Percentiles rank a stretch among this genome's conserved stretches.
phyloP scores from a whole-genome alignment of 352 stramenopile genomes.

The Globisporangium middletonii region DNA sequence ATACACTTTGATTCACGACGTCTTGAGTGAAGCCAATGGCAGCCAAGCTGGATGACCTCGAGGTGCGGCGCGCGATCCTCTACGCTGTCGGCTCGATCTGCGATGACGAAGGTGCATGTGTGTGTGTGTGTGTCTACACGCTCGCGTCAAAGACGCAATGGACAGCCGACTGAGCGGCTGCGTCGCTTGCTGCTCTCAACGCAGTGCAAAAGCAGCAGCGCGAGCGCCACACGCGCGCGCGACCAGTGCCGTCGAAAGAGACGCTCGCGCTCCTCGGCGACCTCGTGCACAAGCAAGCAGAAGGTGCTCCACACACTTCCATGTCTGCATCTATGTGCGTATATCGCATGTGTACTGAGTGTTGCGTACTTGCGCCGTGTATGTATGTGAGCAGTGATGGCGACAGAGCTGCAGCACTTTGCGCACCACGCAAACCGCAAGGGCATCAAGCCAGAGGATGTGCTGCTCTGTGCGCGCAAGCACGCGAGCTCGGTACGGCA shows the following conservation, averaged over 20 bases:
- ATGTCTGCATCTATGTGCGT: too few species aligned
- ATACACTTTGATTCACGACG: too few species aligned
- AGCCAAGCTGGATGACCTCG: conserved; percentile 22
- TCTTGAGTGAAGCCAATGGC: neutral
- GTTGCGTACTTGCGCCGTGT: neutral
- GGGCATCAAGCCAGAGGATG: conserved; percentile 69
- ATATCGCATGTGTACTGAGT: neutral
- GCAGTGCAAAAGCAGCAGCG: conserved; percentile 49
- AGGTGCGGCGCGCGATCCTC: conserved; percentile 72
- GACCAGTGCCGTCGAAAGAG: conserved; percentile 54
- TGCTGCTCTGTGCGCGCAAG: conserved; percentile 59
- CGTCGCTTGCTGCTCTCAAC: neutral
- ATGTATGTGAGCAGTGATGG: conserved; percentile 35
- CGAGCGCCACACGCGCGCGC: conserved; percentile 27
- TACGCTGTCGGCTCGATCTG: conserved; percentile 68
- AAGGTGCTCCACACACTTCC: conserved; percentile 11
- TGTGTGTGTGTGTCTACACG: neutral
- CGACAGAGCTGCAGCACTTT: conserved; percentile 73
- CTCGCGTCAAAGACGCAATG: neutral
- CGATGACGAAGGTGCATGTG: conserved; percentile 41
- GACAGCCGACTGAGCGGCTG: neutral
- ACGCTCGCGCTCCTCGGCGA: conserved; percentile 60
- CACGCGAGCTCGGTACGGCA: conserved; percentile 39
- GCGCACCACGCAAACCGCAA: conserved; percentile 63
- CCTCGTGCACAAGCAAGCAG: conserved; percentile 52